A percentile compares a stretch with the other conserved stretches of the same genome.
These are phyloP conservation scores for Salix purpurea DNA, from an alignment of 345 rosid genomes.

Conservation along the genomic window DNA sequence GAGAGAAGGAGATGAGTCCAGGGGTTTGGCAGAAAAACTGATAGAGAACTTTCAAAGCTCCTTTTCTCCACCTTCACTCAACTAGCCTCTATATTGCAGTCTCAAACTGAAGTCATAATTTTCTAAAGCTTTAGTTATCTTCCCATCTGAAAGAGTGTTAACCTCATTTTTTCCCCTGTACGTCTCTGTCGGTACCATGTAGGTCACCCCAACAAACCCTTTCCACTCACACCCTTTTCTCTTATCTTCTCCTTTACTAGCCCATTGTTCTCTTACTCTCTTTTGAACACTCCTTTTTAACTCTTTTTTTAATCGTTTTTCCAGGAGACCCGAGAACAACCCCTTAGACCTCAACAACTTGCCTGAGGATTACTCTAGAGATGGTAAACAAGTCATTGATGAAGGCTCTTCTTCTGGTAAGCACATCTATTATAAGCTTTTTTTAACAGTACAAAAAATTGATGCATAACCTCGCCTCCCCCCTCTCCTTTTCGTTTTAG, in stretches of 20 bases:
- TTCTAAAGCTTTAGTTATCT: constrained; percentile 46
- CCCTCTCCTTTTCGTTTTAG: background rate
- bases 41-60: constrained; percentile 80
- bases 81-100: constrained; percentile 65
- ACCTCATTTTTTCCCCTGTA: constrained; percentile 30
- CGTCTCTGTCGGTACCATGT: constrained; percentile 70
- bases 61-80: constrained; percentile 52
- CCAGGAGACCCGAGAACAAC: constrained; percentile 74
- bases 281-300: background rate
- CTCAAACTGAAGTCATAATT: constrained; percentile 69
- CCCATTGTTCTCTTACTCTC: background rate
- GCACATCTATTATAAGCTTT: background rate
- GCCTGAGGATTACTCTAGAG: constrained; percentile 69
- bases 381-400: constrained; percentile 51
- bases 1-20: constrained; percentile 35
- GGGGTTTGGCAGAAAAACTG: constrained; percentile 72
- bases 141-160: constrained; percentile 35
- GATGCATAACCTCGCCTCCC: background rate
- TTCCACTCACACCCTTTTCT: background rate
- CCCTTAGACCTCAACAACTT: constrained; percentile 96
- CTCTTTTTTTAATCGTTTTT: constrained; percentile 9
- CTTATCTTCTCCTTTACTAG: background rate
- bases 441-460: background rate
- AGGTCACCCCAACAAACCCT: constrained; percentile 44
- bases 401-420: constrained; percentile 65